These are phyloP conservation scores for Setaria viridis DNA, from an alignment of 202 grass and related monocot species.

Conservation along the genomic window DNA sequence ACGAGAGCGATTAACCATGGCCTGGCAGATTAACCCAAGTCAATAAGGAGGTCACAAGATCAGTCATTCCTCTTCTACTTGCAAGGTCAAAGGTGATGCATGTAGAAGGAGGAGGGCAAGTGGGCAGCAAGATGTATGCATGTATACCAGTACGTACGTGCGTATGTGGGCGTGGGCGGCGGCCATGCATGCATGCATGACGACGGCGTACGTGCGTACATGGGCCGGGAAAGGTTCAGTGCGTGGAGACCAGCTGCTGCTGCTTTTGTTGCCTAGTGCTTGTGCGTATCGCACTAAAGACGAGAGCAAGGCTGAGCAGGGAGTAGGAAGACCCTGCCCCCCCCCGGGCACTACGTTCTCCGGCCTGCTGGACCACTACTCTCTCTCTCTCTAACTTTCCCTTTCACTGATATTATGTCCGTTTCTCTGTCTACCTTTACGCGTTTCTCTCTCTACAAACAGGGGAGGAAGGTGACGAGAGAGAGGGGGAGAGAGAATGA, in stretches of 20 bases:
- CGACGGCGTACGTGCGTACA: background rate
- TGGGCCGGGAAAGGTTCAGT: background rate
- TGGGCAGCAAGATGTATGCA: too few relatives aligned
- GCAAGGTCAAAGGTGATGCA: too few relatives aligned
- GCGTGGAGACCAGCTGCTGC: background rate
- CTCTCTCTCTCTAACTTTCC: conserved; percentile 12
- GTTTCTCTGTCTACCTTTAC: conserved; percentile 42
- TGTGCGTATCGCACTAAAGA: conserved; percentile 8
- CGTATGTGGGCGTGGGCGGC: background rate
- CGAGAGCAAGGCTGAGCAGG: background rate
- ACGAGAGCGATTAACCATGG: too few relatives aligned
- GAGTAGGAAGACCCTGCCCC: background rate
- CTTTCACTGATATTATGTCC: conserved; percentile 27
- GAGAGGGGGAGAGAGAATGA: conserved; percentile 19
- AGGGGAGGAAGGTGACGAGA: background rate
- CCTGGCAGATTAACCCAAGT: too few relatives aligned
- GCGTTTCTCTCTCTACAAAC: conserved; percentile 41
- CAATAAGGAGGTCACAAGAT: too few relatives aligned
- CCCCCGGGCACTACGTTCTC: conserved; percentile 47
- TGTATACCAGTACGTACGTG: background rate
- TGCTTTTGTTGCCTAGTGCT: conserved; percentile 1
- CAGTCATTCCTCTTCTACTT: too few relatives aligned
- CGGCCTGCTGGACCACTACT: background rate
- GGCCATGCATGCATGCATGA: background rate
- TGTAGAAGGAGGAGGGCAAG: too few relatives aligned